Percentiles rank a stretch among this genome's conserved stretches.
Conservation (phyloP, 2,329 filamentous ascomycete species). For the Cladosporium sp. region DNA sequence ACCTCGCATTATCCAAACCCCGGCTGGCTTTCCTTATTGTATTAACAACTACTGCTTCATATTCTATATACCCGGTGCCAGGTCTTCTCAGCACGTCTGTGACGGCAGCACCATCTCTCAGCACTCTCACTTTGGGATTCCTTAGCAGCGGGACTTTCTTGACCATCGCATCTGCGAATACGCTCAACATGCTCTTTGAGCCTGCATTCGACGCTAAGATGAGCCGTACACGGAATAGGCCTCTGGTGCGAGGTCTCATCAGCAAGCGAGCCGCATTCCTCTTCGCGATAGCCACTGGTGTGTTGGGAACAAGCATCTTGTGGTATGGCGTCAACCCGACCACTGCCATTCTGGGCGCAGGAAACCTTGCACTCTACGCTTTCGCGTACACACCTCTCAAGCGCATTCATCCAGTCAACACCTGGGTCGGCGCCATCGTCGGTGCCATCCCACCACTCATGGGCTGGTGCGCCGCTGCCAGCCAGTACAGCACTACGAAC, state of each 20-base stretch:
- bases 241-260: constrained; percentile 77
- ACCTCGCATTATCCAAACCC: constrained; percentile 91
- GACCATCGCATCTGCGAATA: constrained; percentile 86
- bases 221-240: constrained; percentile 86
- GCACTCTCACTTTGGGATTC: constrained; percentile 86
- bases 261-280: constrained; percentile 65
- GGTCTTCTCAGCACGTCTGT: constrained; percentile 69
- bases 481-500: constrained; percentile 63
- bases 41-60: constrained; percentile 83
- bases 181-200: constrained; percentile 97
- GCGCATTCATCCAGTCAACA: constrained; percentile 79
- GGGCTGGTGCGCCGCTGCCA: constrained; percentile 95
- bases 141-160: constrained; percentile 81
- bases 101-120: constrained; percentile 71
- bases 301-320: constrained; percentile 65
- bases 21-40: constrained; percentile 88
- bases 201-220: constrained; percentile 85
- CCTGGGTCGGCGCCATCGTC: constrained; percentile 89
- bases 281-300: constrained; percentile 73
- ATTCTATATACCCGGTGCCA: constrained; percentile 89
- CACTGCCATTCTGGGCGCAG: constrained; percentile 74
- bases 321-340: constrained; percentile 94
- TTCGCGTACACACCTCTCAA: constrained; percentile 92
- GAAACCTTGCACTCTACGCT: constrained; percentile 86
- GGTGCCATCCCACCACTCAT: constrained; percentile 93